Base-by-base conservation (phyloP, 2,329 filamentous ascomycete species). In the Emergomyces pasteurianus region DNA sequence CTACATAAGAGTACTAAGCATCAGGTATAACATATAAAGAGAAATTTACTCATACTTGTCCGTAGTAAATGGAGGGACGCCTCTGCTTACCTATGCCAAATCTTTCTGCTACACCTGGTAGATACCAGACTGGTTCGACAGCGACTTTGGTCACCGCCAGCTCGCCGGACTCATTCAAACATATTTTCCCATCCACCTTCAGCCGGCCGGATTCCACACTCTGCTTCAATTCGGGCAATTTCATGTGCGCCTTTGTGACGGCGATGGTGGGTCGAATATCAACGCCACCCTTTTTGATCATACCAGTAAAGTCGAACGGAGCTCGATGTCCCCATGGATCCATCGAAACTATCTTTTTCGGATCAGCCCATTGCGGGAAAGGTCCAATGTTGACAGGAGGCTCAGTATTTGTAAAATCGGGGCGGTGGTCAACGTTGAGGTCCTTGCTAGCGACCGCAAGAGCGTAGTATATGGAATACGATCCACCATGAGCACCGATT, bases 341-440 rank as follows among this genome's bases (percentile, higher is more conserved):
- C 90, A 99, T 96, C 21, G 92, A 90, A 16, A 97, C 92, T 64
- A 99, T 97, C 79, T 96, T 97, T 74, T 90, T 90, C 69, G 83
- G 84, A 71, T 95, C 89, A 31, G 83, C 83, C 92, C 92, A 99
- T 75, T 94, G 85, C 8, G 89, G 86, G 68, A 95, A 95, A 8
- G 90, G 91, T 0, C 91, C 91, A 70, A 97, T 90, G 59, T 87
- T 84, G 26, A 85, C 89, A n/a, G 92, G 91, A 14, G 94, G 94
- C 73, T 97, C 89, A 10, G 91, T 96, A 74, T 97, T 90, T 64
- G 86, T 87, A 73, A 88, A 86, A 71, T 88, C 85, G 12, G 87
- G 85, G 68, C 83, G 88, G 75, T 96, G 92, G 67, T 95, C 87
- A 47, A 85, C 81, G 63, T 90, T 85, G 61, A 97, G 83, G 72